Evolutionary conservation across 768 basidiomycete genomes (phyloP), one percentile per base, ranked within the genome.

Genomic region (Daedalea quercina): DNA sequence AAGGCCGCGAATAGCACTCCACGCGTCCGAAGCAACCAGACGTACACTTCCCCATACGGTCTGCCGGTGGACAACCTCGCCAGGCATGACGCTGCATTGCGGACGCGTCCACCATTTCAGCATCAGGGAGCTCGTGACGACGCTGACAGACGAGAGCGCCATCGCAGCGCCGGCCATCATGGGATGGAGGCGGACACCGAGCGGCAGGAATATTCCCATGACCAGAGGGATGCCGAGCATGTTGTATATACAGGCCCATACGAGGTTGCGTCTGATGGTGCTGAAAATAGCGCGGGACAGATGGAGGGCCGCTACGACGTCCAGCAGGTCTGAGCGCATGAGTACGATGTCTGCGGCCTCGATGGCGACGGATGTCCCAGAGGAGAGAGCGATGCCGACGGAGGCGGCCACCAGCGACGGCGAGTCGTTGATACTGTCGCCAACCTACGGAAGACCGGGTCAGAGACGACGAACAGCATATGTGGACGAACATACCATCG

Each of bases 151-250:
- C 31, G 91, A 94, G 68, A 93, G 94, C 23, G 96, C 96, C 96
- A 99, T 99, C 24, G 94, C 94, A 2, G 87, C 92, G n/a, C 92
- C 95, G 0, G 96, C 93, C 73, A 94, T 82, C 95, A 98, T 98
- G 9, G 96, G 96, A 61, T 94, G 96, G 65, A 98, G 83, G 67
- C 94, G 91, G 25, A 95, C 58, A 13, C 93, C 93, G 66, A 92
- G 79, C 0, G 96, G 96, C 12, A 98, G 76, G 73, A 99, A 85
- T 44, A 98, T 53, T 23, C 96, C 96, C 96, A 99, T 99, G 20
- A 96, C 96, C 44, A 98, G 81, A 17, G 96, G 96, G 54, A 99
- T 95, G 51, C 93, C 90, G 53, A 95, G 70, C 31, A 95, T 65
- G 63, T 97, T 96, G 73, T 96, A 96, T 49, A 94, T 74, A 65